Percentiles rank a stretch among this genome's conserved stretches.
Conservation (phyloP, 371 early-diverging fungal species). For the Apophysomyces sp. region DNA sequence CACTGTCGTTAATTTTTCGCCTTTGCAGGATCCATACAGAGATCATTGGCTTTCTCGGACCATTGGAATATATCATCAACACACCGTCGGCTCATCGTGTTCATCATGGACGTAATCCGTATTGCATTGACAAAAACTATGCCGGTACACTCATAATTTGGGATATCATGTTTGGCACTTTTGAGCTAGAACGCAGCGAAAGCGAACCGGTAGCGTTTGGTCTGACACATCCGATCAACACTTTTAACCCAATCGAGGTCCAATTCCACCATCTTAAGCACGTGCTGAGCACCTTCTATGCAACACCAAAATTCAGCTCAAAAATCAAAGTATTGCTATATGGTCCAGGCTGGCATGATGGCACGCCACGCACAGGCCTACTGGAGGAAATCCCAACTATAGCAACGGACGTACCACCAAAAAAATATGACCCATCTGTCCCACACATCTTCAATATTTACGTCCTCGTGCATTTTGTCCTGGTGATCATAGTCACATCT, state of each 20-base stretch:
- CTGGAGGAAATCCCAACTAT: slow-evolving; percentile 47
- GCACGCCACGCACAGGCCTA: slow-evolving; percentile 43
- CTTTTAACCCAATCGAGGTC: slow-evolving; percentile 52
- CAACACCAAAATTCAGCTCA: slow-evolving; percentile 34
- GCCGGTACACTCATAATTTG: slow-evolving; percentile 59
- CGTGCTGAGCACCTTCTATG: slow-evolving; percentile 19
- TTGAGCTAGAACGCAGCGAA: slow-evolving; percentile 39
- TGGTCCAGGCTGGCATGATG: slow-evolving; percentile 60
- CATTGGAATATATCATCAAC: slow-evolving; percentile 57
- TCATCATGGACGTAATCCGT: slow-evolving; percentile 60
- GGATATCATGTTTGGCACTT: slow-evolving; percentile 61
- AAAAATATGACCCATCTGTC: slow-evolving; percentile 44
- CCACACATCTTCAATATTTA: slow-evolving; percentile 39
- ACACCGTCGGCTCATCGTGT: slow-evolving; percentile 59
- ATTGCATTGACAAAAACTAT: slow-evolving; percentile 64
- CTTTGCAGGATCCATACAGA: slow-evolving; percentile 26
- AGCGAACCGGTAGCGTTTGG: slow-evolving; percentile 53
- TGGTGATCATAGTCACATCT: slow-evolving; percentile 24
- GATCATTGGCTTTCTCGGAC: slow-evolving; percentile 33
- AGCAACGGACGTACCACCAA: slow-evolving; percentile 37
- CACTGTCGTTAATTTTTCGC: slow-evolving; percentile 10
- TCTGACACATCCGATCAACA: slow-evolving; percentile 56
- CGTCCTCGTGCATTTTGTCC: slow-evolving; percentile 27
- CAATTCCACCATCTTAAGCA: slow-evolving; percentile 49
- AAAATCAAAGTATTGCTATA: slow-evolving; percentile 55